Percentiles rank a stretch among this genome's conserved stretches.
Evolutionary conservation across 306 rosid genomes (phyloP).

Genomic region (Fragaria iinumae): DNA sequence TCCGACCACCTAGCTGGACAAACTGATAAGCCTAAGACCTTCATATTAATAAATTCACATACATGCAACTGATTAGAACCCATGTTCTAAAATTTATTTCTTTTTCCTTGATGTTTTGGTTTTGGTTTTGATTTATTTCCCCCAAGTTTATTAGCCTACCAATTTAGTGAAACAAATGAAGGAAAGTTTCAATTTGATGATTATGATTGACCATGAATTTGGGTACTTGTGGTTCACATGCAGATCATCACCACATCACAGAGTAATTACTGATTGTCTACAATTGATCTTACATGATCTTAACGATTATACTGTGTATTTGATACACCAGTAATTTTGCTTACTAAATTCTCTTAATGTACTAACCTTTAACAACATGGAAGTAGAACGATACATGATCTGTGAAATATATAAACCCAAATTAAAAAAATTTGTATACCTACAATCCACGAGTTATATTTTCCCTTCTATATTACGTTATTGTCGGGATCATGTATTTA

Average conservation of each 20-base stretch:
- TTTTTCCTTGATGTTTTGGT: no score
- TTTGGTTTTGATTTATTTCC: neutral
- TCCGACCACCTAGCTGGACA: conserved; percentile 33
- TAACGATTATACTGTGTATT: neutral
- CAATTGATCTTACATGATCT: neutral
- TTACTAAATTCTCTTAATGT: neutral
- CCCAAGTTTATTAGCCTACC: neutral
- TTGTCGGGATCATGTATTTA: neutral
- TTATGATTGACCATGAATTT: neutral
- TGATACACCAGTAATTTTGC: neutral
- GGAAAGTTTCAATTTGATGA: neutral
- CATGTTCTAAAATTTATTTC: neutral
- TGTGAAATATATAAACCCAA: neutral
- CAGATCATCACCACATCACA: neutral
- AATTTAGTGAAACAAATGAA: neutral
- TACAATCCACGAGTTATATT: neutral
- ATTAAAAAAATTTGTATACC: neutral
- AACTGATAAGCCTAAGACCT: conserved; percentile 19
- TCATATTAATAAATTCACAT: conserved; percentile 28
- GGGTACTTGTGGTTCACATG: neutral
- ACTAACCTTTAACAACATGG: neutral
- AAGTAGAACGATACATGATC: neutral
- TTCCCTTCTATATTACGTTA: neutral
- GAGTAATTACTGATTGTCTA: neutral
- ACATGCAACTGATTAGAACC: conserved; percentile 17